A percentile compares a stretch with the other conserved stretches of the same genome.
These are phyloP conservation scores for Baudoinia panamericana DNA, from an alignment of 495 filamentous ascomycete species.

Conservation along the genomic window DNA sequence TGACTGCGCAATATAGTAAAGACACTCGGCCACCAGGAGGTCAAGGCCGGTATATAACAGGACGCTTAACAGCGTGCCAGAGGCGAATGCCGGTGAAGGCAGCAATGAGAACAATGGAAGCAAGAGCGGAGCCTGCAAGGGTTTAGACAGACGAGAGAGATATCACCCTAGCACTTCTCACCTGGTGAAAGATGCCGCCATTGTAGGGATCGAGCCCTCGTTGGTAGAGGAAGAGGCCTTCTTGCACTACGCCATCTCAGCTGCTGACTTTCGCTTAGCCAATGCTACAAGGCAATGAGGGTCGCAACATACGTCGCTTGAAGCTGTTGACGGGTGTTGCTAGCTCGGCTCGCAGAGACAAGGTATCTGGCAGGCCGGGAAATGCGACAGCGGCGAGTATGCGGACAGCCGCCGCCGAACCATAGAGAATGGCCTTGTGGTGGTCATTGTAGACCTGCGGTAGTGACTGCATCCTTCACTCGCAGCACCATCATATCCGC, in stretches of 20 bases:
- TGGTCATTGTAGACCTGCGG: constrained; percentile 36
- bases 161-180: constrained; percentile 21
- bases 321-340: constrained; percentile 96
- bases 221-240: constrained; percentile 89
- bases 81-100: constrained; percentile 30
- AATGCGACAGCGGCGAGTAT: constrained; percentile 69
- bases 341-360: constrained; percentile 87
- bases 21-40: constrained; percentile 67
- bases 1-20: constrained; percentile 72
- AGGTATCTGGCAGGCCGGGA: constrained; percentile 69
- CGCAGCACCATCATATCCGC: background rate
- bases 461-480: constrained; percentile 10
- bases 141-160: too few relatives aligned
- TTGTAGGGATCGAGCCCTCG: constrained; percentile 96
- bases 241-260: constrained; percentile 53
- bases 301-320: constrained; percentile 65
- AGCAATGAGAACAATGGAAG: constrained; percentile 83
- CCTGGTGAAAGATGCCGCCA: constrained; percentile 93
- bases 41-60: constrained; percentile 75
- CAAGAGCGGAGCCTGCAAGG: constrained; percentile 74
- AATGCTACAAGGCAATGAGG: background rate
- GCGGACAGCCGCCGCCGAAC: constrained; percentile 62
- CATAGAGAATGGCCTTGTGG: constrained; percentile 62
- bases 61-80: constrained; percentile 40
- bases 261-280: background rate